These are phyloP conservation scores for Thymus mandschuricus DNA, from an alignment of 257 asterid genomes.

Conservation along the genomic window DNA sequence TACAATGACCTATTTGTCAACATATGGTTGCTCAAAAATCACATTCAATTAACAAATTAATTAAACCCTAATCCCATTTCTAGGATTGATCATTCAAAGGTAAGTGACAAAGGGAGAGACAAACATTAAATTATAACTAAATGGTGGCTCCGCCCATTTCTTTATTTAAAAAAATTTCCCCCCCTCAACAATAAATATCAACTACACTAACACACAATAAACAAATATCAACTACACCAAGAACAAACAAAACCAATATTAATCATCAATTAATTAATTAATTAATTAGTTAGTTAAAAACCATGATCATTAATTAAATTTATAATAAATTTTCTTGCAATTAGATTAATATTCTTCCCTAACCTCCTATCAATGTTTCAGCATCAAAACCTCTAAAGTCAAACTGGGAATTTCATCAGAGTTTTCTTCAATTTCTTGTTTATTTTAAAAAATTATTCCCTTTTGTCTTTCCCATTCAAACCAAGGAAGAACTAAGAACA, in stretches of 20 bases:
- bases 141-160: constrained; percentile 63
- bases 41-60: constrained; percentile 17
- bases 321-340: constrained; percentile 2
- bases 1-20: constrained; percentile 26
- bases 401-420: constrained; percentile 38
- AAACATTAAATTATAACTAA: constrained; percentile 34
- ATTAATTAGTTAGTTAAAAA: constrained; percentile 23
- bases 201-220: constrained; percentile 36
- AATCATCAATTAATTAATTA: constrained; percentile 20
- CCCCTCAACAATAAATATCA: constrained; percentile 33
- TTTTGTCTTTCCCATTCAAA: constrained; percentile 36
- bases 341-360: constrained; percentile 30
- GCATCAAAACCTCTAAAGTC: constrained; percentile 42
- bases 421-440: constrained; percentile 31
- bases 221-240: constrained; percentile 35
- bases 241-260: constrained; percentile 40
- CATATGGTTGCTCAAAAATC: constrained; percentile 36
- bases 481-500: not conserved
- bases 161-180: constrained; percentile 27
- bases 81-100: constrained; percentile 45
- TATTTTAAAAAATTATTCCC: constrained; percentile 20
- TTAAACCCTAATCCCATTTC: constrained; percentile 44
- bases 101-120: constrained; percentile 59
- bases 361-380: constrained; percentile 36
- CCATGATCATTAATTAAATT: constrained; percentile 24